Evolutionary conservation across 2,329 filamentous ascomycete species (phyloP), one percentile per base, ranked within the genome.

Genomic region (Tricladium varicosporioides): DNA sequence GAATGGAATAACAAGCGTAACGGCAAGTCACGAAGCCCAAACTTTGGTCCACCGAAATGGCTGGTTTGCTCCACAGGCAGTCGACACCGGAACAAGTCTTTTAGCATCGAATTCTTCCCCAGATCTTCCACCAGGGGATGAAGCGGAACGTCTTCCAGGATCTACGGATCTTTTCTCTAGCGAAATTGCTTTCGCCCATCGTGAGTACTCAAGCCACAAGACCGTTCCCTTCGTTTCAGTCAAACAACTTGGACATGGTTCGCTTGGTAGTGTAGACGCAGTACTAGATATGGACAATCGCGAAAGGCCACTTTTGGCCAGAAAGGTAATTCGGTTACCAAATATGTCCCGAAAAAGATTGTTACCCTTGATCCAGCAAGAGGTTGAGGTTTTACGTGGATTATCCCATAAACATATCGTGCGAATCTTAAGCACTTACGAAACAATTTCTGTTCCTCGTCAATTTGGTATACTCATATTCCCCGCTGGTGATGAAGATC

Each of bases 401-500:
- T 56, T 63, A 1, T 56, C 31, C 8, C 61, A 63, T 13, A 33
- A 48, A 11, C 59, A 63, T 14, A 61, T 63, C 11, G 51, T 63
- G 2, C 46, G 56, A 45, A 53, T 63, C 8, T 18, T 63, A 18
- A 54, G 56, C 33, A 61, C 59, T 31, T 60, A 63, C 42, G 59
- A 63, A 16, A 61, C 59, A 5, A 61, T 42, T 4, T 55, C 54
- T 19, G 50, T 48, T n/a, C 57, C 59, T 22, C 59, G 61, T 13
- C 48, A 56, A 45, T 63, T 60, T 19, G 57, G 54, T 5, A 61
- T 61, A 19, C 48, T 63, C 7, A 45, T 63, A 18, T 58, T 44
- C 3, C 60, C 60, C 13, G 59, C 54, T 10, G 61, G 59, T 14
- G 57, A 63, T 16, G 59, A 63, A 46, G 61, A 63, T 48, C 43